phyloP scores from a whole-genome alignment of 192 early-diverging fungal genomes.

The Linnemannia elongata region DNA sequence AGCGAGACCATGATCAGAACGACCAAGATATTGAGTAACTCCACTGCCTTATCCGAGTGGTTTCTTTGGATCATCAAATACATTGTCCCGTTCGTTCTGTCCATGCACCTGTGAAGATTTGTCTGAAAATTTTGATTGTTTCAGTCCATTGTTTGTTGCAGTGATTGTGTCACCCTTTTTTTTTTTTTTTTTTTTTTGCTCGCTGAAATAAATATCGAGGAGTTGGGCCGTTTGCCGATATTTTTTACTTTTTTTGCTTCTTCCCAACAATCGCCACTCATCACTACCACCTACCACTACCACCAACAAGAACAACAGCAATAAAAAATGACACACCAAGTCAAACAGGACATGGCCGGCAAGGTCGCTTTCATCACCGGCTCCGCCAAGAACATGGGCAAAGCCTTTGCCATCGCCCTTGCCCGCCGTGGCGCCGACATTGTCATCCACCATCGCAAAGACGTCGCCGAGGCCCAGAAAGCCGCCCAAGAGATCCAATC shows the following conservation, averaged over 20 bases:
- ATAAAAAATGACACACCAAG: background rate
- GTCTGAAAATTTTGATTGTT: too few relatives aligned
- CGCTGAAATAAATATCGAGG: conserved; percentile 1
- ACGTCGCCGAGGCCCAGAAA: conserved; percentile 34
- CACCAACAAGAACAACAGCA: background rate
- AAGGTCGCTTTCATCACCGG: conserved; percentile 61
- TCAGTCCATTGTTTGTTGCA: background rate
- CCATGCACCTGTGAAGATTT: too few relatives aligned
- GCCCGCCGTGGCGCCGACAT: conserved; percentile 49
- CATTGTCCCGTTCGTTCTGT: too few relatives aligned
- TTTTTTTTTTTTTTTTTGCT: background rate
- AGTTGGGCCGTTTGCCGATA: background rate
- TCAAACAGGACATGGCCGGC: conserved; percentile 41
- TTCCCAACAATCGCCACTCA: background rate
- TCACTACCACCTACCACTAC: background rate
- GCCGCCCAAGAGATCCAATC: conserved; percentile 36
- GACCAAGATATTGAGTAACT: too few relatives aligned
- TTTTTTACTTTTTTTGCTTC: background rate
- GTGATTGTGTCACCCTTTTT: background rate
- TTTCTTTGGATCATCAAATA: too few relatives aligned
- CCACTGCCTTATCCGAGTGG: too few relatives aligned
- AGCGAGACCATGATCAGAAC: too few relatives aligned
- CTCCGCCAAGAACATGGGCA: conserved; percentile 57
- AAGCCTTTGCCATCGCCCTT: conserved; percentile 40
- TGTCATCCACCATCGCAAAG: conserved; percentile 57